Evolutionary conservation across 495 filamentous ascomycete genomes (phyloP).

Genomic region (Podospora pseudoanserina): DNA sequence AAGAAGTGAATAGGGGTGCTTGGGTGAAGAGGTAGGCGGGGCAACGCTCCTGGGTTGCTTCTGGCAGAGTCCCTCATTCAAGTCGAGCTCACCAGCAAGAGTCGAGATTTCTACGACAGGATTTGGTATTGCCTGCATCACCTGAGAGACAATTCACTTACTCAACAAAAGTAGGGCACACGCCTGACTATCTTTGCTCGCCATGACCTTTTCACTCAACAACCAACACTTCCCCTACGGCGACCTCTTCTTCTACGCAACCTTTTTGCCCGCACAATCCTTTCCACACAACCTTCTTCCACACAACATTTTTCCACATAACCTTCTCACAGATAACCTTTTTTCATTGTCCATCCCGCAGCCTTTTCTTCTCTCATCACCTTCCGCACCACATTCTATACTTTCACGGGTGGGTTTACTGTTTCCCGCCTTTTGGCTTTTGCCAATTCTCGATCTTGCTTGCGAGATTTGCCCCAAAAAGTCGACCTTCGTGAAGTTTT

Average conservation of each 20-base stretch:
- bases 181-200: not conserved
- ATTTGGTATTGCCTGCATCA: not conserved
- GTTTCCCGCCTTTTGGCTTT: no score
- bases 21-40: not conserved
- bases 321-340: not conserved
- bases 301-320: not conserved
- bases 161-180: not conserved
- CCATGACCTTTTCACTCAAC: not conserved
- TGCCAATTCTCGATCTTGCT: not conserved
- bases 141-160: not conserved
- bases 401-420: no score
- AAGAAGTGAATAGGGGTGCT: not conserved
- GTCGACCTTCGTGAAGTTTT: not conserved
- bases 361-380: not conserved
- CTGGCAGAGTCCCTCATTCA: not conserved
- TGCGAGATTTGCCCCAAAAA: not conserved
- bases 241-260: not conserved
- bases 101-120: not conserved
- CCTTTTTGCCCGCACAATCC: not conserved
- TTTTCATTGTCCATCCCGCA: no score
- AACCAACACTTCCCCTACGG: not conserved
- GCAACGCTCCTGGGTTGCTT: not conserved
- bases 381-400: no score
- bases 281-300: not conserved
- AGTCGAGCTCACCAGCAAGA: not conserved